phyloP scores from a whole-genome alignment of 305 asterid genomes.

The Plantago coronopus region DNA sequence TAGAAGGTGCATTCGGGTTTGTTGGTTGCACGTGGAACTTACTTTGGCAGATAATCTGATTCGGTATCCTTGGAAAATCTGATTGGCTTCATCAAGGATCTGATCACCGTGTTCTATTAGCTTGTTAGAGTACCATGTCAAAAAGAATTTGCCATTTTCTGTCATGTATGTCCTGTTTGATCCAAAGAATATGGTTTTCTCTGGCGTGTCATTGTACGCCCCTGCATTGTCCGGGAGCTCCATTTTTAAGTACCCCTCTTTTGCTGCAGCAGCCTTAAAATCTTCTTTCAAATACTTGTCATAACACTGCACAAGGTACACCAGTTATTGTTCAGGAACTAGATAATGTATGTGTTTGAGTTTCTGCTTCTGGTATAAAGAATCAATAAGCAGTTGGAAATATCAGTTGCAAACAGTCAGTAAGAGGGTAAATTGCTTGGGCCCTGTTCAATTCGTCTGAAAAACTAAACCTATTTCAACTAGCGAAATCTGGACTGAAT shows the following conservation, averaged over 20 bases:
- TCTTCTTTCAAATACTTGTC: slow-evolving; percentile 57
- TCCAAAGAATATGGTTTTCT: slow-evolving; percentile 49
- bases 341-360: no score
- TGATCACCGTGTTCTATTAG: slow-evolving; percentile 65
- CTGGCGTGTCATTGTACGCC: slow-evolving; percentile 56
- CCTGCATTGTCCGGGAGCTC: slow-evolving; percentile 69
- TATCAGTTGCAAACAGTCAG: no score
- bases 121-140: slow-evolving; percentile 68
- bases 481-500: no score
- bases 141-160: slow-evolving; percentile 57
- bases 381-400: neutral
- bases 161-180: slow-evolving; percentile 52
- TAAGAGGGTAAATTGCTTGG: no score
- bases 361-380: neutral
- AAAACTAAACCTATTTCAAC: no score
- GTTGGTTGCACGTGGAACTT: neutral
- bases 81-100: slow-evolving; percentile 66
- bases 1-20: no score
- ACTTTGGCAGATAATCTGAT: slow-evolving; percentile 57
- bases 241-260: slow-evolving; percentile 56
- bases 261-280: slow-evolving; percentile 40
- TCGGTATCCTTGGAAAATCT: slow-evolving; percentile 44
- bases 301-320: slow-evolving; percentile 42
- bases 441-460: no score
- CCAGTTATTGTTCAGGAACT: no score